These are phyloP conservation scores for Claviceps monticola DNA, from an alignment of 2,329 filamentous ascomycete genomes.

Conservation along the genomic window DNA sequence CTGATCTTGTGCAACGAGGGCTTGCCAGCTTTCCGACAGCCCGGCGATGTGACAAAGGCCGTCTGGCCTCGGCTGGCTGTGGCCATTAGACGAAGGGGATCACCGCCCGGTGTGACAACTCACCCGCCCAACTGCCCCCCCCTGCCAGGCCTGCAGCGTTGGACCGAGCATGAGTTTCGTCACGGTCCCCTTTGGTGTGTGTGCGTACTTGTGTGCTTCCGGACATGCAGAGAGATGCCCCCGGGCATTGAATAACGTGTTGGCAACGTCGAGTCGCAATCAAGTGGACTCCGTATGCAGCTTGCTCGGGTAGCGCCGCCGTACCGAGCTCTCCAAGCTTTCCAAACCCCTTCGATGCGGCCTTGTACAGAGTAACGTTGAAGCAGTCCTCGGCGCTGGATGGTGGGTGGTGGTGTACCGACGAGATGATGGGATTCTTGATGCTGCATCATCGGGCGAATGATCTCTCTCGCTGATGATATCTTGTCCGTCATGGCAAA, in stretches of 20 bases:
- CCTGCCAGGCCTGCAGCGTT: conserved; percentile 1
- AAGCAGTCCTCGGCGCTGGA: too few species aligned
- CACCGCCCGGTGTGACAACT: neutral
- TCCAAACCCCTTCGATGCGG: neutral
- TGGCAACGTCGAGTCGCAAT: neutral
- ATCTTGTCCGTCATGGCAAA: neutral
- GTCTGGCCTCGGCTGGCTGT: neutral
- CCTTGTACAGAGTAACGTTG: too few species aligned
- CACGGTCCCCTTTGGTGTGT: neutral
- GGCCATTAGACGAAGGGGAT: neutral
- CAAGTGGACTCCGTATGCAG: neutral
- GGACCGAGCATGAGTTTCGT: conserved; percentile 2
- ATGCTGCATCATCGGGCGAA: neutral
- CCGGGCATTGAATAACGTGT: neutral
- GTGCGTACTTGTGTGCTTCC: neutral
- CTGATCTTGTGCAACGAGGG: neutral
- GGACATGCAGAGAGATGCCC: neutral
- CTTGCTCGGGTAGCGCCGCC: conserved; percentile 6
- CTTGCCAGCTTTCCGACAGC: neutral
- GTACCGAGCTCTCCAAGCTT: conserved; percentile 2
- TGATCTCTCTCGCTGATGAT: too few species aligned
- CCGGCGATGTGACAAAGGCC: neutral
- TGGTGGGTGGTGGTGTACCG: neutral
- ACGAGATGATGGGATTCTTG: neutral
- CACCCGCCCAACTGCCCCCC: neutral